Evolutionary conservation across 352 stramenopile genomes (phyloP), one percentile per base, ranked within the genome.

Genomic region (Thalassiosira oceanica): DNA sequence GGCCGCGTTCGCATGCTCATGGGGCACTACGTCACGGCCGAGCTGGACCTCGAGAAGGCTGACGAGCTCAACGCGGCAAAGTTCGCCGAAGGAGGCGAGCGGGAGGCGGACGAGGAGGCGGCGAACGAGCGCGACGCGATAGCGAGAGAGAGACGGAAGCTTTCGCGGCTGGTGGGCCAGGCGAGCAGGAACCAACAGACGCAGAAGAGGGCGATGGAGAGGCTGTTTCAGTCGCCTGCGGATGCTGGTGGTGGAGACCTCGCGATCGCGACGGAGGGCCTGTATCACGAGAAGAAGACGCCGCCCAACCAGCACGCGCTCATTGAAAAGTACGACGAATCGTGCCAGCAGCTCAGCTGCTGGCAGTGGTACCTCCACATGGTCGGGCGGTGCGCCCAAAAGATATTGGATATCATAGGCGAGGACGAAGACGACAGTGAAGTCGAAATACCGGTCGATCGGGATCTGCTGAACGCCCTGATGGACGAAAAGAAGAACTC

Each of bases 131-230:
- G 21, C 37, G 26, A 51, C 33, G 50, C 37, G 18, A 74, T 37
- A 48, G 18, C 28, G 70, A 73, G 52, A 37, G 41, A 33, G 35
- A 53, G 20, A 52, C 54, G 54, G 50, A 66, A 58, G 27, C 49
- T 87, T 2, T 49, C 68, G 27, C 54, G 27, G 31, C 52, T 81
- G 0, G 54, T 81, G 29, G 41, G 23, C 39, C 31, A 69, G 50
- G 79, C 62, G 49, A 33, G 66, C 48, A 83, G 71, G 35, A 83
- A 87, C 55, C n/a, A 29, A 35, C 49, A 54, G 27, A 28, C 33
- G 24, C 71, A 83, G 64, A 80, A 85, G 49, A 57, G 53, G 16
- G 70, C 74, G n/a, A 85, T 87, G 75, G 53, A 82, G 52, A 58
- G 41, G 45, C 31, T 63, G 18, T 60, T 83, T 29, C n/a, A 35